Evolutionary conservation across 2,329 filamentous ascomycete genomes (phyloP).

Genomic region (Hypomyces rosellus): DNA sequence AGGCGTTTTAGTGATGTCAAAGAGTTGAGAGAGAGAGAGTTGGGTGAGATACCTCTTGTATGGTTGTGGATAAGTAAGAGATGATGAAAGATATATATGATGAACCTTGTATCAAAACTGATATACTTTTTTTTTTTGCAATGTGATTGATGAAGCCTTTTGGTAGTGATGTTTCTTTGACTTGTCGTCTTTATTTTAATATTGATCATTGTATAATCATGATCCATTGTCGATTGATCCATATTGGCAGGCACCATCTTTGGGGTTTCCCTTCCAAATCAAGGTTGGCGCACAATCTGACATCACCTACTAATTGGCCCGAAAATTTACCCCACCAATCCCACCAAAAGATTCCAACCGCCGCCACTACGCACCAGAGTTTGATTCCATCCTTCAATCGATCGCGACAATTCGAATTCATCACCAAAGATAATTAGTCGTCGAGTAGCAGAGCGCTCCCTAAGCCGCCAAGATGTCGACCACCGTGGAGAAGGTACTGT

Average conservation of each 20-base stretch:
- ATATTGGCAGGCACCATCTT: neutral
- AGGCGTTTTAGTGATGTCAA: slow-evolving; percentile 5
- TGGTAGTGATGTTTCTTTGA: no score
- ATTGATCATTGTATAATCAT: no score
- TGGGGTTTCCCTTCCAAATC: slow-evolving; percentile 1
- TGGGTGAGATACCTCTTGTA: no score
- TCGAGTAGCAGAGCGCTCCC: neutral
- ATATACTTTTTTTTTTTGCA: no score
- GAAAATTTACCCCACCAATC: slow-evolving; percentile 37
- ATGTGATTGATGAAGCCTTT: neutral
- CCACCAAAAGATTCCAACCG: slow-evolving; percentile 15
- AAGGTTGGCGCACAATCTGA: slow-evolving; percentile 19
- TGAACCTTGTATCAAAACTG: neutral
- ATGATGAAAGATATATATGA: slow-evolving; percentile 1
- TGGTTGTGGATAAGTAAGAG: neutral
- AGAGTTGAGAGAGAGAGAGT: no score
- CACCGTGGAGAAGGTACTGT: slow-evolving; percentile 82
- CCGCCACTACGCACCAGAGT: slow-evolving; percentile 10
- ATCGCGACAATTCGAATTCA: neutral
- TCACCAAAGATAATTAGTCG: neutral
- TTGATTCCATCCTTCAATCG: slow-evolving; percentile 7
- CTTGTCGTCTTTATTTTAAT: no score
- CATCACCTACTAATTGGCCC: slow-evolving; percentile 23
- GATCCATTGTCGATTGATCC: neutral
- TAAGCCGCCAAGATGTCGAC: slow-evolving; percentile 70